Evolutionary conservation across 2,329 filamentous ascomycete genomes (phyloP), one percentile per base, ranked within the genome.

Genomic region (Hypoxylon sp.): DNA sequence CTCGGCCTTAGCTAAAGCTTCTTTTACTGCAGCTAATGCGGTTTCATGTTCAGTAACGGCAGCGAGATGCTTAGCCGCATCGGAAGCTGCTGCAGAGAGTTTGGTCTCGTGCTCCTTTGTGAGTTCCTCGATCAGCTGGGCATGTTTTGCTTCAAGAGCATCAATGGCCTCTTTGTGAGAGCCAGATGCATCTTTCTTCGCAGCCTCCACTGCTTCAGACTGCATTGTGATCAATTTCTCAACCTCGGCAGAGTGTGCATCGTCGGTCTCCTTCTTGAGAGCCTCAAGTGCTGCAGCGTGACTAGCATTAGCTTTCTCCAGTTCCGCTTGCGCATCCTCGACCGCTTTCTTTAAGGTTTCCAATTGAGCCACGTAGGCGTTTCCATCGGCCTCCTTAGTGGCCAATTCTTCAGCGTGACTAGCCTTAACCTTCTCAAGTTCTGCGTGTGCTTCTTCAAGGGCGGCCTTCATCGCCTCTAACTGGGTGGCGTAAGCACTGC

Each of bases 81-180:
- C 76, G 6, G 75, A 73, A 53, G 70, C 69, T 20, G 75, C 72
- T 2, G 74, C 68, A 27, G 76, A 72, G 31, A 78, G 72, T 50
- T 78, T 79, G 48, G 48, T 66, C 63, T 81, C 79, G 54, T 78
- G 77, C 13, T 72, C 76, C 22, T 77, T 77, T 40, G 83, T 77
- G 17, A 86, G 77, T 70, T 84, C 84, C 71, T 85, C 82, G 25
- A 88, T 78, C 66, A 86, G 83, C 22, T 79, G 79, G 46, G 83
- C 80, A 75, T 85, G 81, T 73, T 80, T 81, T 37, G 81, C 78
- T 68, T 85, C 80, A 42, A 85, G 80, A 20, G 75, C 74, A n/a
- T 74, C 73, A n/a, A 78, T 73, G 22, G 65, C 72, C 14, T 70
- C 73, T 64, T 77, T 73, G 17, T 78, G 75, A 3, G 72, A 73